These are phyloP conservation scores for Vaccinium macrocarpon DNA, from an alignment of 148 eudicot genomes.

Conservation along the genomic window DNA sequence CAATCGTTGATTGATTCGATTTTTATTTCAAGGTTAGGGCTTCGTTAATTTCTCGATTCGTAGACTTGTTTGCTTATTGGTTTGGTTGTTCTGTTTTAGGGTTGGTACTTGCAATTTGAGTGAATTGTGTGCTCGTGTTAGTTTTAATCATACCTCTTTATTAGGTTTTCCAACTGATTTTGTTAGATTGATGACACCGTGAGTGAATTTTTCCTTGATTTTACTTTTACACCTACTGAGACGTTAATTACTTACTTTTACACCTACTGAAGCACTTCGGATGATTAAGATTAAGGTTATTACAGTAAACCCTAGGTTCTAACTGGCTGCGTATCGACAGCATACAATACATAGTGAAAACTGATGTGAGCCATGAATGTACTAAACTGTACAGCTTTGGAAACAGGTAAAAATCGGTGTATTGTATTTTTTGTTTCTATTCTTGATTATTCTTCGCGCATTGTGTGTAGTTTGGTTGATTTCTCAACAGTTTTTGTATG, in stretches of 20 bases:
- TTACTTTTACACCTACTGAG: neutral
- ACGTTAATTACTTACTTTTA: neutral
- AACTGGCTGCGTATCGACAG: too few species aligned
- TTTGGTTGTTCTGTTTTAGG: neutral
- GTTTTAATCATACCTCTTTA: neutral
- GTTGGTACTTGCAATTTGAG: neutral
- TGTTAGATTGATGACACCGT: neutral
- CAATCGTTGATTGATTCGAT: constrained; percentile 44
- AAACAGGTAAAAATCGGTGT: too few species aligned
- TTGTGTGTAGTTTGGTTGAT: too few species aligned
- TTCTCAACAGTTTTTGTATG: neutral
- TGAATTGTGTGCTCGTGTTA: neutral
- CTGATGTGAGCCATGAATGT: too few species aligned
- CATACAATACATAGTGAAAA: too few species aligned
- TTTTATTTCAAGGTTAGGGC: constrained; percentile 23
- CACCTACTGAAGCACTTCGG: too few species aligned
- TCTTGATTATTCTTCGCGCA: too few species aligned
- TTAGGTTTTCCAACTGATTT: neutral
- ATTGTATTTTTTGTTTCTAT: too few species aligned
- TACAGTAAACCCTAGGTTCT: too few species aligned
- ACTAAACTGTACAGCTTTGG: too few species aligned
- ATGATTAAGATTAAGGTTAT: too few species aligned
- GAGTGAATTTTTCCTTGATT: neutral
- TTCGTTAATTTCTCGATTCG: neutral
- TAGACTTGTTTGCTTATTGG: neutral